Evolutionary conservation across 2,329 filamentous ascomycete genomes (phyloP).

Genomic region (Esteya vermicola): DNA sequence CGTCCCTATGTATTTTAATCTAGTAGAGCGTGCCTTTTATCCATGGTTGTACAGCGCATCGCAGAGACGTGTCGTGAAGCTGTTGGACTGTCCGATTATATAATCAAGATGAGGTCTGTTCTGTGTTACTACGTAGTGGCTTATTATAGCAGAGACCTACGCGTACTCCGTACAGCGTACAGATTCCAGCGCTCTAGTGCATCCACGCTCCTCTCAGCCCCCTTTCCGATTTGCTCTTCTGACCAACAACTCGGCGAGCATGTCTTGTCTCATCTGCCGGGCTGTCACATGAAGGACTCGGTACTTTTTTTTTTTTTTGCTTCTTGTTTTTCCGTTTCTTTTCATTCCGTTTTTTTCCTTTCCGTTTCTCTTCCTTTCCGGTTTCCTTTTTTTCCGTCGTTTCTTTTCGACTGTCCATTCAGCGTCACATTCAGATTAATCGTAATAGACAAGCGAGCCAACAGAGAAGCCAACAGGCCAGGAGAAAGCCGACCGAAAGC

Average conservation of each 20-base stretch:
- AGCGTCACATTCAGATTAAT: not conserved
- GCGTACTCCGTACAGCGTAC: too few species aligned
- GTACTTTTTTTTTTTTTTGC: not conserved
- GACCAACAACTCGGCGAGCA: too few species aligned
- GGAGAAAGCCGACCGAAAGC: too few species aligned
- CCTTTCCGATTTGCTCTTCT: too few species aligned
- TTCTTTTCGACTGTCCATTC: not conserved
- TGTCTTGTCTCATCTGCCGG: too few species aligned
- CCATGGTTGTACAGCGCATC: not conserved
- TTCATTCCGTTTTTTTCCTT: not conserved
- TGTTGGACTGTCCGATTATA: not conserved
- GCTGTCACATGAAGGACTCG: too few species aligned
- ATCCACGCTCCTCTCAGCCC: too few species aligned
- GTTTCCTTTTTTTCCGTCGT: not conserved
- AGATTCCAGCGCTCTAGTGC: too few species aligned
- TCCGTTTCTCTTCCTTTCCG: not conserved
- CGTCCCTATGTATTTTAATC: not conserved
- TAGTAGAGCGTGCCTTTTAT: too few species aligned
- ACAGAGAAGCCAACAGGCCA: not conserved
- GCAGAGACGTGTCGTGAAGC: too few species aligned
- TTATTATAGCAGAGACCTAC: too few species aligned
- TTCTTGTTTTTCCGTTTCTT: not conserved
- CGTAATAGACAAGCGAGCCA: not conserved
- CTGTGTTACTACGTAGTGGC: not conserved
- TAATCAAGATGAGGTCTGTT: not conserved